Percentiles rank a stretch among this genome's conserved stretches.
These are phyloP conservation scores for Cystofilobasidium capitatum DNA, from an alignment of 768 basidiomycete genomes.

Conservation along the genomic window DNA sequence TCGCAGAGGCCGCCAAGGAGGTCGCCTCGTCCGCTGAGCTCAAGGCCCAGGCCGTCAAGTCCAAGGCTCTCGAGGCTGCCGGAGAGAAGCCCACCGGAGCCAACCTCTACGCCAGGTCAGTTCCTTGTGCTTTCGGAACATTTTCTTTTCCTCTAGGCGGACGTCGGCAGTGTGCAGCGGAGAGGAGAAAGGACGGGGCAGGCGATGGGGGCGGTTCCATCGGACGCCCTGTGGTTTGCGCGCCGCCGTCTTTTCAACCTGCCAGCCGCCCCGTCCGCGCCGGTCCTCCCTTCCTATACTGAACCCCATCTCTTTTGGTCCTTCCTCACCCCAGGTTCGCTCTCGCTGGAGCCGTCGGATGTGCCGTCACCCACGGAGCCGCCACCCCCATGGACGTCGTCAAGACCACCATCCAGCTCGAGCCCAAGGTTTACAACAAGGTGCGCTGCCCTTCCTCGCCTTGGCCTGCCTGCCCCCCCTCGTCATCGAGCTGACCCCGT, in stretches of 20 bases:
- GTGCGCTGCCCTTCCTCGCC: conserved; percentile 17
- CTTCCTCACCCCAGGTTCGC: conserved; percentile 8
- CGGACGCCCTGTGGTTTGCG: too few species aligned
- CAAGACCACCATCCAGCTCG: conserved; percentile 38
- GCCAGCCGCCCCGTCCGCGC: too few species aligned
- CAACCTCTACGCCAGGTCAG: conserved; percentile 33
- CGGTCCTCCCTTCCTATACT: neutral
- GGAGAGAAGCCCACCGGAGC: conserved; percentile 30
- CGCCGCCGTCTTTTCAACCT: too few species aligned
- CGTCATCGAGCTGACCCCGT: conserved; percentile 38
- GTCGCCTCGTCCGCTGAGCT: conserved; percentile 23
- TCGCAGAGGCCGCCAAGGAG: conserved; percentile 28
- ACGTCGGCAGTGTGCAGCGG: neutral
- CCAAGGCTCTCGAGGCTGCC: conserved; percentile 9
- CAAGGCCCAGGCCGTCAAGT: conserved; percentile 24
- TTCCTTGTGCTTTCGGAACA: neutral
- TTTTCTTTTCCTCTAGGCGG: neutral
- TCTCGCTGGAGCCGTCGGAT: conserved; percentile 35
- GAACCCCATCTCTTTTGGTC: neutral
- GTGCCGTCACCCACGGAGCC: conserved; percentile 33
- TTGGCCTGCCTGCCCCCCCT: neutral
- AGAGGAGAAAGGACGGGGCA: neutral
- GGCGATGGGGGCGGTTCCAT: neutral
- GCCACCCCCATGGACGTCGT: conserved; percentile 40
- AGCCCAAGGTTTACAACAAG: conserved; percentile 38